These are phyloP conservation scores for Metarhizium rileyi DNA, from an alignment of 2,329 filamentous ascomycete species.

Conservation along the genomic window DNA sequence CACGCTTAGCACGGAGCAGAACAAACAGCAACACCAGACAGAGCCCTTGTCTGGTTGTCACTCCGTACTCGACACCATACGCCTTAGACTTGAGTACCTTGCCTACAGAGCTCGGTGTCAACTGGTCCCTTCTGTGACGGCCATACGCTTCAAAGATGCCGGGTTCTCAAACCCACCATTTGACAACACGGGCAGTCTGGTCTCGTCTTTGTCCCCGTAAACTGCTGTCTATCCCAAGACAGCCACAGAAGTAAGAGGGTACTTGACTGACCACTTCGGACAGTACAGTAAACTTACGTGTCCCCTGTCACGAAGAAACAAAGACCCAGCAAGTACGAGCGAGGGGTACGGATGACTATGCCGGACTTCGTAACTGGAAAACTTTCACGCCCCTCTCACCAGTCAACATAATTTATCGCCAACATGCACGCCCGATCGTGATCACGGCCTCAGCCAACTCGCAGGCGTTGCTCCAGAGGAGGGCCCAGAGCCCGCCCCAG, in stretches of 20 bases:
- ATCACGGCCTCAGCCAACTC: slow-evolving; percentile 19
- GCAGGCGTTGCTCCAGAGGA: neutral
- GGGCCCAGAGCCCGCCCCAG: slow-evolving; percentile 9
- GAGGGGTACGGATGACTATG: neutral
- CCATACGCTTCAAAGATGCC: neutral
- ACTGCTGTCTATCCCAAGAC: neutral
- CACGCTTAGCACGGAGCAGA: no score
- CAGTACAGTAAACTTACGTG: no score
- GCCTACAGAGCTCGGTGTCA: neutral
- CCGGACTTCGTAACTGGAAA: neutral
- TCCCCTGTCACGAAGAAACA: neutral
- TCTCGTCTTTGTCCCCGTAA: no score
- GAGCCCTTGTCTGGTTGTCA: neutral
- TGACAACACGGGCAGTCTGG: neutral
- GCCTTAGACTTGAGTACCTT: no score
- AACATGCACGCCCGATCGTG: slow-evolving; percentile 16
- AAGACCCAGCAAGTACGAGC: neutral
- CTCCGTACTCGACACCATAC: neutral
- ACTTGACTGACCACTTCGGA: no score
- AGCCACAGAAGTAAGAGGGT: no score
- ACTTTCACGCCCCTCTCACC: neutral
- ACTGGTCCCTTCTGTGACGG: neutral
- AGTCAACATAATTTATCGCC: neutral
- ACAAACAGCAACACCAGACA: neutral
- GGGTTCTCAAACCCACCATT: neutral